Percentiles rank a stretch among this genome's conserved stretches.
phyloP scores from a whole-genome alignment of 192 early-diverging fungal species.

The Globomyces pollinis-pini region DNA sequence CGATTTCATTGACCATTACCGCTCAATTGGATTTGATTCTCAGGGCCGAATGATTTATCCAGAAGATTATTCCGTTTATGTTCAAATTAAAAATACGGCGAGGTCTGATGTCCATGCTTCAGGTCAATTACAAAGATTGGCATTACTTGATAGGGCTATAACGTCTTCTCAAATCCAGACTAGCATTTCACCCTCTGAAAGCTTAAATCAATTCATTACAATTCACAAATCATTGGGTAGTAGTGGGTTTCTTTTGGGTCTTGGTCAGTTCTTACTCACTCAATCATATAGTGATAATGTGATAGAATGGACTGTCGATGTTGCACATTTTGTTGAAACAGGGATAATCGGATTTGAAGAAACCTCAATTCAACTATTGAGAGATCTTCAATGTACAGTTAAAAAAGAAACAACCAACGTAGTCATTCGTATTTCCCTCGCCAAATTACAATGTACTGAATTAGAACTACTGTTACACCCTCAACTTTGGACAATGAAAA shows the following conservation, averaged over 20 bases:
- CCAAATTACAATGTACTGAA: not conserved
- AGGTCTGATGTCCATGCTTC: not conserved
- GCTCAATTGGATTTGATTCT: conserved; percentile 1
- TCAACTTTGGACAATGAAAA: not conserved
- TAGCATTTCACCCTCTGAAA: not conserved
- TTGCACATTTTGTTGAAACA: not conserved
- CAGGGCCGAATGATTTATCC: not conserved
- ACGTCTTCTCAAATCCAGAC: not conserved
- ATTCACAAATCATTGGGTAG: not conserved
- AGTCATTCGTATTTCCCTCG: not conserved
- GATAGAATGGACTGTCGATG: not conserved
- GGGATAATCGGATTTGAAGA: not conserved
- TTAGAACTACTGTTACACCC: not conserved
- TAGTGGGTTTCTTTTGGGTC: not conserved
- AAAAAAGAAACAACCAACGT: not conserved
- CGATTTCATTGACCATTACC: not conserved
- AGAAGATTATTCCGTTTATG: not conserved
- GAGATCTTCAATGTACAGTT: not conserved
- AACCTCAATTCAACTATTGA: not conserved
- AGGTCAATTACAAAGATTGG: not conserved
- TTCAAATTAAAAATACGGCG: not conserved
- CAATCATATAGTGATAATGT: not conserved
- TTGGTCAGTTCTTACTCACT: not conserved
- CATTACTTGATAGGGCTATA: not conserved
- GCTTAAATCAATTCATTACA: not conserved